These are phyloP conservation scores for Plenodomus biglobosus DNA, from an alignment of 2,329 filamentous ascomycete species.

Conservation along the genomic window DNA sequence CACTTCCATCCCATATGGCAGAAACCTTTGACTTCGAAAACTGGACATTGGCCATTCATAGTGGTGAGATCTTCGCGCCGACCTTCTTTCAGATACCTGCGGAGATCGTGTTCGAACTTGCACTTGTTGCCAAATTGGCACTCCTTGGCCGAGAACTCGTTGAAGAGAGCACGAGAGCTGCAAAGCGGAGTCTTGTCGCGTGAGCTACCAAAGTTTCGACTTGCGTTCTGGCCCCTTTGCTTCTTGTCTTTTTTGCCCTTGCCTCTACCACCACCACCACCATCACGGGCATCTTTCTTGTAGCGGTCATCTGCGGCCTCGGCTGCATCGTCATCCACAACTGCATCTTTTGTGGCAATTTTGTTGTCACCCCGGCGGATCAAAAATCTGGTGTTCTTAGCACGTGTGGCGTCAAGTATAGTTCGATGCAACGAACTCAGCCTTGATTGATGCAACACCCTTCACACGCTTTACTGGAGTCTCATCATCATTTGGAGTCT, in stretches of 20 bases:
- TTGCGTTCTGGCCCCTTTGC: conserved; percentile 76
- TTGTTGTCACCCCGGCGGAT: conserved; percentile 33
- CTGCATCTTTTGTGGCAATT: conserved; percentile 25
- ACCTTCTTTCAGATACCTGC: conserved; percentile 79
- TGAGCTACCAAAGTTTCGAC: conserved; percentile 77
- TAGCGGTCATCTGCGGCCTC: conserved; percentile 55
- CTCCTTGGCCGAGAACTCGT: conserved; percentile 76
- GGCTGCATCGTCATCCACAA: conserved; percentile 59
- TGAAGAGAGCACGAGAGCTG: conserved; percentile 66
- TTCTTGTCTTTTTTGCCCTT: conserved; percentile 62
- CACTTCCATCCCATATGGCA: conserved; percentile 93
- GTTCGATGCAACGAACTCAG: conserved; percentile 57
- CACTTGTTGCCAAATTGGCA: conserved; percentile 82
- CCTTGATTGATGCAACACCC: conserved; percentile 71
- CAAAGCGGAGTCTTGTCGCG: conserved; percentile 78
- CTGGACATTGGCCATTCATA: conserved; percentile 76
- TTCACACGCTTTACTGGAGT: conserved; percentile 38
- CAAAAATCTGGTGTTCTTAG: conserved; percentile 38
- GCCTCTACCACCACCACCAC: conserved; percentile 44
- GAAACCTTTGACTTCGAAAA: conserved; percentile 73
- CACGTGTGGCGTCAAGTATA: conserved; percentile 7
- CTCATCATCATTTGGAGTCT: conserved; percentile 40
- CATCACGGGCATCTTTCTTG: conserved; percentile 45
- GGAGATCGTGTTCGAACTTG: conserved; percentile 78
- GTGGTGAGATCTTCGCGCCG: conserved; percentile 78